Conservation (phyloP, 768 basidiomycete genomes). For the Trametes coccinea region DNA sequence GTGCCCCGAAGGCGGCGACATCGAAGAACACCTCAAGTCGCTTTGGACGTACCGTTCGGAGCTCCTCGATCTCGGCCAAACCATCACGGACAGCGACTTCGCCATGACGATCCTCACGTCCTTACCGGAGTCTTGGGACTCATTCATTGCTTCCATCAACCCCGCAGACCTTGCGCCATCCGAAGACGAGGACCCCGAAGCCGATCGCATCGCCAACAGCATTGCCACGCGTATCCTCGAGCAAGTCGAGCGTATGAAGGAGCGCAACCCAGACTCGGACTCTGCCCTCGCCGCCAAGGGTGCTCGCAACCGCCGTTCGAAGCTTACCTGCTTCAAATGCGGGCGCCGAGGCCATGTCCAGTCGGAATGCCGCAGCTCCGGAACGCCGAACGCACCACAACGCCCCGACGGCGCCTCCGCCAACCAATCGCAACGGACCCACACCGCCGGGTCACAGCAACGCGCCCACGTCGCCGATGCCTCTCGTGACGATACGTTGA, state of each 20-base stretch:
- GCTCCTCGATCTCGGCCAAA: slow-evolving; percentile 26
- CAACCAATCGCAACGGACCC: too few species aligned
- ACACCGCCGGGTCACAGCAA: too few species aligned
- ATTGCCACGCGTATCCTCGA: slow-evolving; percentile 22
- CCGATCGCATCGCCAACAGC: slow-evolving; percentile 3
- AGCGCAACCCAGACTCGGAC: background rate
- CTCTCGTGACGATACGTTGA: too few species aligned
- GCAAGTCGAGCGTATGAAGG: slow-evolving; percentile 3
- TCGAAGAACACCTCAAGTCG: slow-evolving; percentile 36
- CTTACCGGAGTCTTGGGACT: slow-evolving; percentile 39
- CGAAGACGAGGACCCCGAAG: background rate
- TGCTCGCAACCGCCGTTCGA: background rate
- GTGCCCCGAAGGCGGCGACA: slow-evolving; percentile 34
- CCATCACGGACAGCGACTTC: slow-evolving; percentile 34
- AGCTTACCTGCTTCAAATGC: slow-evolving; percentile 2
- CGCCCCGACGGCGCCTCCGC: background rate
- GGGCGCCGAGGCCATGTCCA: background rate
- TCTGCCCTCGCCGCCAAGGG: slow-evolving; percentile 4
- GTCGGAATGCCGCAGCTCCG: slow-evolving; percentile 2
- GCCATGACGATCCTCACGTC: slow-evolving; percentile 35
- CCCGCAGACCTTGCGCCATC: background rate
- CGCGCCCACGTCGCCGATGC: background rate
- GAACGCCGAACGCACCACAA: too few species aligned
- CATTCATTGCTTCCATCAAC: slow-evolving; percentile 29
- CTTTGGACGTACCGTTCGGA: slow-evolving; percentile 31